A percentile compares a stretch with the other conserved stretches of the same genome.
Conservation (phyloP, 305 asterid species). For the Solanum hybrid region DNA sequence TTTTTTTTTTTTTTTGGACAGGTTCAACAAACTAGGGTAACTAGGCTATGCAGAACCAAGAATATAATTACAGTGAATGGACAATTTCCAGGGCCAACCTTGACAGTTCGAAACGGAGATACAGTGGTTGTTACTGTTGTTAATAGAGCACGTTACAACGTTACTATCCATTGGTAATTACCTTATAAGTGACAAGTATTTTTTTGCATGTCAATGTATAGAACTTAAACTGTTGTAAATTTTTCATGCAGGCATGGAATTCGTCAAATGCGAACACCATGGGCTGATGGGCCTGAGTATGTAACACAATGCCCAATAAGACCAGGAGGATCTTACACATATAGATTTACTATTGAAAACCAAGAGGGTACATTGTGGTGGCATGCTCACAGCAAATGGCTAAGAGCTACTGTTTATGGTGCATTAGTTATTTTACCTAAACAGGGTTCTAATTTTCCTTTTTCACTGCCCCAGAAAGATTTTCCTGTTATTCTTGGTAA, state of each 20-base stretch:
- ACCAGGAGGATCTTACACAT: constrained; percentile 70
- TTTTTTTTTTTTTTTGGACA: neutral
- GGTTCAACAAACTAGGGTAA: constrained; percentile 22
- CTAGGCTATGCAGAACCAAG: constrained; percentile 24
- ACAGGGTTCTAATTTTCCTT: constrained; percentile 48
- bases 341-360: constrained; percentile 46
- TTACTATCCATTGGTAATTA: constrained; percentile 33
- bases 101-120: constrained; percentile 32
- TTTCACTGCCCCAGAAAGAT: constrained; percentile 37
- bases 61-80: constrained; percentile 31
- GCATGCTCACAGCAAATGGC: constrained; percentile 91
- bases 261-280: constrained; percentile 67
- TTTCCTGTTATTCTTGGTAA: constrained; percentile 65
- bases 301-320: constrained; percentile 82
- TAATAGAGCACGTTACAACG: constrained; percentile 29
- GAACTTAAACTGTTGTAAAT: neutral
- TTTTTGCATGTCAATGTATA: neutral
- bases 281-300: constrained; percentile 87
- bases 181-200: neutral
- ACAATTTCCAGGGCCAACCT: constrained; percentile 34
- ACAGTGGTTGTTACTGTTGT: constrained; percentile 18
- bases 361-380: constrained; percentile 88
- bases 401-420: constrained; percentile 79
- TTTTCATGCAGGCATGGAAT: constrained; percentile 57
- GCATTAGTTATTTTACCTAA: constrained; percentile 64